Evolutionary conservation across 768 basidiomycete genomes (phyloP), one percentile per base, ranked within the genome.

Genomic region (Mycena rosella): DNA sequence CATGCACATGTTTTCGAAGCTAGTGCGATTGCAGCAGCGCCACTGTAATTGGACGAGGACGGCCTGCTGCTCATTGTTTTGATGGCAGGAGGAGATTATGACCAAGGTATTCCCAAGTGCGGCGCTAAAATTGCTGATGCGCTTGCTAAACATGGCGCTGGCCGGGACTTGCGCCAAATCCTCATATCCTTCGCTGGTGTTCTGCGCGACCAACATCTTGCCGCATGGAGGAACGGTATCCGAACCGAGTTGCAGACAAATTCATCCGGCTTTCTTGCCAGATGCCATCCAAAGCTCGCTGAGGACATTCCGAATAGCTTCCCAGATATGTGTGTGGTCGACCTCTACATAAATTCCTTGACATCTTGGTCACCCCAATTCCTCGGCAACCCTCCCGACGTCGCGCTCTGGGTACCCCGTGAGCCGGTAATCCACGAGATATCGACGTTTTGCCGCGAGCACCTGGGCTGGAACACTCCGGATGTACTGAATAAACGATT

Each of bases 331-430:
- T 11, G 6, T 20, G 47, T 60, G 18, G 49, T 27, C 5, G 24
- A 40, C 11, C 36, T 60, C 4, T 60, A 60, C 26, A 30, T 40
- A 3, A 17, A 60, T 14, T 48, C 59, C 2, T 29, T 38, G 20
- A 60, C 59, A 26, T 60, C 59, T 5, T 49, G 30, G 32, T 60
- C 59, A 3, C n/a, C 38, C 11, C 24, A 17, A 20, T 60, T 49
- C 29, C 14, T 15, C n/a, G 59, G 47, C 3, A 34, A 20, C 8
- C 1, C 47, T 10, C 59, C 59, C 8, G 20, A 51, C 14, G 32
- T 32, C 10, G 22, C 20, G 20, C 13, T 14, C 9, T 60, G 48
- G 59, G 22, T 18, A 2, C 47, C 48, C 4, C 30, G 32, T 10
- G 45, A 60, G 26, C 48, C 59, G 2, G 26, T 26, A 4, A 36